Evolutionary conservation across 768 basidiomycete genomes (phyloP).

Genomic region (Naganishia friedmannii): DNA sequence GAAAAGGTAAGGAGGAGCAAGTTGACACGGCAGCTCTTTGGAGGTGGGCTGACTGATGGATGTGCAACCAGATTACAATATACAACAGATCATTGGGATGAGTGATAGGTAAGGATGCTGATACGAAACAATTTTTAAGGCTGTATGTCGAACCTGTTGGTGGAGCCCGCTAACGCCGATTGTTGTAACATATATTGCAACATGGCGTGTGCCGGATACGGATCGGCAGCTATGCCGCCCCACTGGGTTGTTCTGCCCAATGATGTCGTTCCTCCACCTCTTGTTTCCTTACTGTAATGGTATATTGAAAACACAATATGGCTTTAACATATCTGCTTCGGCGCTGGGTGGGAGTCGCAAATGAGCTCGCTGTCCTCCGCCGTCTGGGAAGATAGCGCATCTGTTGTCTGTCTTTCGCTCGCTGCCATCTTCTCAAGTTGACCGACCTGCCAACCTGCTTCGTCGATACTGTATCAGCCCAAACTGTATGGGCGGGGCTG

Average conservation of each 20-base stretch:
- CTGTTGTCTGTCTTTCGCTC: background rate
- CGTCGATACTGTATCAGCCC: background rate
- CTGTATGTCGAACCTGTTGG: background rate
- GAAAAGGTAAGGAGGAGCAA: too few species aligned
- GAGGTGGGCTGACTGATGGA: too few species aligned
- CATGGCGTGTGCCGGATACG: background rate
- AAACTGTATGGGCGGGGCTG: background rate
- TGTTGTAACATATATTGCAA: background rate
- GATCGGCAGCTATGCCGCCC: background rate
- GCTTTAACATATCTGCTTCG: background rate
- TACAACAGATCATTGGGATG: too few species aligned
- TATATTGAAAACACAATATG: background rate
- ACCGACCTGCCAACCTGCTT: background rate
- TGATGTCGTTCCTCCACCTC: constrained; percentile 2
- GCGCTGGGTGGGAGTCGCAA: too few species aligned
- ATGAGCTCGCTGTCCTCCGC: too few species aligned
- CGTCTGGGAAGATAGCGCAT: background rate
- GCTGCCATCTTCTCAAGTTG: background rate
- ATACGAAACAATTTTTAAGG: background rate
- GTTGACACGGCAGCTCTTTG: too few species aligned
- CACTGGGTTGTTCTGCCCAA: background rate
- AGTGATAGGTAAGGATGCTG: background rate
- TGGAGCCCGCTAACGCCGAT: constrained; percentile 6
- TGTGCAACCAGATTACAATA: too few species aligned
- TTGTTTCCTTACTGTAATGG: background rate